Percentiles rank a stretch among this genome's conserved stretches.
Evolutionary conservation across 768 basidiomycete species (phyloP).

Genomic region (Pisolithus sp.): DNA sequence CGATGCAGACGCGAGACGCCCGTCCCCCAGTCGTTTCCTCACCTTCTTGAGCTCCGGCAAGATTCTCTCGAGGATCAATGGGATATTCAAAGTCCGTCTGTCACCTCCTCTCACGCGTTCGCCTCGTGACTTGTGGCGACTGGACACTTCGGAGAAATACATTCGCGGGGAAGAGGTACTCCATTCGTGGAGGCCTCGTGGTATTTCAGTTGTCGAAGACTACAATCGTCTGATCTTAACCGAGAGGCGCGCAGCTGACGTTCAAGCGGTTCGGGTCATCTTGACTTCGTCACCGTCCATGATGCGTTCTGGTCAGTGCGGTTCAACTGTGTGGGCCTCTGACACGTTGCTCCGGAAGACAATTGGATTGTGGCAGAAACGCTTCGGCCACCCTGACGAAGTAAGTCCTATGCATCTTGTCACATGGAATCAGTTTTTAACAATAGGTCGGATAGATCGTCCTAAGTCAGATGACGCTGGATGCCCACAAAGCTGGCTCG

Average conservation of each 20-base stretch:
- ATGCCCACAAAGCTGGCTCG: constrained; percentile 35
- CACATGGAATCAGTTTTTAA: constrained; percentile 1
- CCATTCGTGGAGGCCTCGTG: constrained; percentile 79
- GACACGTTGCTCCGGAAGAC: constrained; percentile 61
- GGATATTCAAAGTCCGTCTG: constrained; percentile 77
- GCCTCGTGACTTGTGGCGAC: constrained; percentile 84
- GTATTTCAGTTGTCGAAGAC: constrained; percentile 85
- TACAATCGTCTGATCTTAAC: constrained; percentile 65
- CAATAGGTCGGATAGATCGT: constrained; percentile 54
- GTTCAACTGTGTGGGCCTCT: constrained; percentile 54
- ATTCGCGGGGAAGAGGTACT: constrained; percentile 88
- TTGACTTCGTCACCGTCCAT: constrained; percentile 45
- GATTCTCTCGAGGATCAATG: constrained; percentile 70
- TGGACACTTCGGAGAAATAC: constrained; percentile 93
- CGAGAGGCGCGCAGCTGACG: constrained; percentile 77
- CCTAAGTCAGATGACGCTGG: constrained; percentile 62
- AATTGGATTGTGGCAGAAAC: constrained; percentile 77
- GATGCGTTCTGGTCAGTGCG: constrained; percentile 43
- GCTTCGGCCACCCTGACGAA: constrained; percentile 68
- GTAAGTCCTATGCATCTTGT: constrained; percentile 37
- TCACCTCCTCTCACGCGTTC: constrained; percentile 82
- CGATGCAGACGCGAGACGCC: constrained; percentile 80
- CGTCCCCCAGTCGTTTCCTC: constrained; percentile 69
- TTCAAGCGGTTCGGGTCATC: constrained; percentile 81
- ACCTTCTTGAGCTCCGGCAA: constrained; percentile 74